Percentiles rank a stretch among this genome's conserved stretches.
phyloP scores from a whole-genome alignment of 1,139 yeast species.

The Blastobotrys persicus region DNA sequence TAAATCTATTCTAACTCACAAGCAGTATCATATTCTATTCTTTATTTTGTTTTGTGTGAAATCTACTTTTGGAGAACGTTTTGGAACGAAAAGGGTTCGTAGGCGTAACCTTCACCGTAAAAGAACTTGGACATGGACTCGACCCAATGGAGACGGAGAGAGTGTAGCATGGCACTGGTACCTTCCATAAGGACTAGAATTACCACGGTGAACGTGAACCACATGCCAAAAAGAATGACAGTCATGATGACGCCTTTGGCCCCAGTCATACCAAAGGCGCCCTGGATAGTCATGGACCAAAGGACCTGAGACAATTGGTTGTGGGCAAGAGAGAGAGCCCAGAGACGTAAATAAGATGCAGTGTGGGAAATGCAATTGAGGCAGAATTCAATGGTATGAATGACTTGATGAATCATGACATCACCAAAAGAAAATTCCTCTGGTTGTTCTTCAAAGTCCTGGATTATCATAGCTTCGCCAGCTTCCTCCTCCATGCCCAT shows the following conservation, averaged over 20 bases:
- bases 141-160: slow-evolving; percentile 96
- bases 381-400: slow-evolving; percentile 97
- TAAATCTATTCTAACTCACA: too few species aligned
- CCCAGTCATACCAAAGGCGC: slow-evolving; percentile 78
- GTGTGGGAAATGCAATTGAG: slow-evolving; percentile 97
- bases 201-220: slow-evolving; percentile 89
- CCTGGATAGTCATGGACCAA: slow-evolving; percentile 92
- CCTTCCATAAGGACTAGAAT: slow-evolving; percentile 98
- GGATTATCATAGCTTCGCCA: slow-evolving; percentile 37
- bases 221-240: slow-evolving; percentile 81
- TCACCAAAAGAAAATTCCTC: slow-evolving; percentile 80
- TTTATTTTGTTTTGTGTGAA: not conserved
- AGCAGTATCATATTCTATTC: not conserved
- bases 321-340: slow-evolving; percentile 98
- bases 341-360: slow-evolving; percentile 90
- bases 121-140: slow-evolving; percentile 98
- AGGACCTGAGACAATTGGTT: slow-evolving; percentile 91
- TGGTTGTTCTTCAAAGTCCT: slow-evolving; percentile 34
- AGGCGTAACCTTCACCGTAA: slow-evolving; percentile 90
- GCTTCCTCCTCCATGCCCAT: slow-evolving; percentile 39
- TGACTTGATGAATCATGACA: slow-evolving; percentile 94
- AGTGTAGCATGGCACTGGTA: slow-evolving; percentile 97
- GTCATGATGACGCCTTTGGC: slow-evolving; percentile 65
- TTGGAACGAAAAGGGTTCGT: slow-evolving; percentile 72
- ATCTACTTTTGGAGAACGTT: slow-evolving; percentile 5